phyloP scores from a whole-genome alignment of 2,329 filamentous ascomycete species.

The Diaporthe batatas region DNA sequence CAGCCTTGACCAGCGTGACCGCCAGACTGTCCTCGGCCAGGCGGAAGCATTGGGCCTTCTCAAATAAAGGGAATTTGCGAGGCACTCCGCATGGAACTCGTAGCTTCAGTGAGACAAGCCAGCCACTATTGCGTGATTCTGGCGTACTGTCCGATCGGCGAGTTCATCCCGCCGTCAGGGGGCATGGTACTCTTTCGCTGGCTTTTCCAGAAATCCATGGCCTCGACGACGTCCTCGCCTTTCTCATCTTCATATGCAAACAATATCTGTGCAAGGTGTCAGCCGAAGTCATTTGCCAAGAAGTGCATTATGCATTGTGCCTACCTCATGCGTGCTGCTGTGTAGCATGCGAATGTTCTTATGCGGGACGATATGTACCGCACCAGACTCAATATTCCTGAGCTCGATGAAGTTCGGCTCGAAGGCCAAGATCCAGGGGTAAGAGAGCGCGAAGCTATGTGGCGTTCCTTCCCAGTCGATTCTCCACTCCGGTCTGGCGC shows the following conservation, averaged over 20 bases:
- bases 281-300: conserved; percentile 41
- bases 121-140: conserved; percentile 40
- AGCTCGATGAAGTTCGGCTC: conserved; percentile 98
- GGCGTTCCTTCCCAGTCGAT: conserved; percentile 98
- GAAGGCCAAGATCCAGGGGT: conserved; percentile 97
- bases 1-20: neutral
- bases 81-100: neutral
- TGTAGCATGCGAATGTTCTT: conserved; percentile 98
- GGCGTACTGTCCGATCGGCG: conserved; percentile 39
- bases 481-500: conserved; percentile 94
- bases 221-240: conserved; percentile 93
- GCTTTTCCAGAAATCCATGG: conserved; percentile 95
- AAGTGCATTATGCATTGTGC: conserved; percentile 45
- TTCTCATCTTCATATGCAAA: conserved; percentile 98
- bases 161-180: conserved; percentile 35
- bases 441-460: conserved; percentile 91
- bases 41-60: neutral
- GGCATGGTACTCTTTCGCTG: conserved; percentile 59
- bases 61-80: neutral
- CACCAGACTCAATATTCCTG: conserved; percentile 92
- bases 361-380: conserved; percentile 95
- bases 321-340: conserved; percentile 95
- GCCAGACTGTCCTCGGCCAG: neutral
- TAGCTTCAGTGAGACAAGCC: neutral
- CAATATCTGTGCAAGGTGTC: conserved; percentile 75